Base-by-base conservation (phyloP, 345 rosid species). In the Pugionium cornutum region DNA sequence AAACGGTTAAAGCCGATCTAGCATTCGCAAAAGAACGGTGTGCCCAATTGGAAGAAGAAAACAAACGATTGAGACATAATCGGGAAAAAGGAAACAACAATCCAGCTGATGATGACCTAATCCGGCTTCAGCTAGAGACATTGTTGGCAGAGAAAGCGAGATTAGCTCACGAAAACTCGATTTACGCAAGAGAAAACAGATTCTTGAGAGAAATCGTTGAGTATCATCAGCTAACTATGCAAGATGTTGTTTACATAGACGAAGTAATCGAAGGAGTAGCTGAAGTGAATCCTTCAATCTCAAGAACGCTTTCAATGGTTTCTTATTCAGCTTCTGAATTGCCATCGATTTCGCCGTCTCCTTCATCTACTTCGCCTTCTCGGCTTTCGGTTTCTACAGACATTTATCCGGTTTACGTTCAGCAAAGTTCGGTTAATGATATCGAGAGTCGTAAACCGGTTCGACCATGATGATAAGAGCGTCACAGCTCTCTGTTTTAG, bases 171-270 rank as follows among this genome's bases (percentile, higher is more conserved):
- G 99, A 91, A 67, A 95, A 91, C 57, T 84, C 95, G 4, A 66
- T 85, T 9, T 89, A 81, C 64, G 89, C 98, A 0, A 78, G 99
- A 10, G 99, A 95, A 77, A 95, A 95, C 67, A 75, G 98, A 5
- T 91, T 89, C 75, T 75, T 95, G 67, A 86, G 99, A 73, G 99
- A 95, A 71, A 89, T 95, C 8, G 91, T 95, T 0, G 99, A 95
- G 55, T 95, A 91, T 76, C 97, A 95, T 67, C 99, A 95, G 33
- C 78, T 95, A 18, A 91, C 94, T 7, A 91, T 87, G 99, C 99
- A 95, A 77, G 98, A 91, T 73, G 84, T 95, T 33, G 98, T 95
- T 25, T 91, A 89, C 55, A 75, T 95, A 3, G 94, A 95, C 11
- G 97, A 95, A 73, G 87, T 91, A 27, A 83, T 76, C 35, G 96